Evolutionary conservation across 345 rosid genomes (phyloP), one percentile per base, ranked within the genome.

Genomic region (Diplotaxis tenuifolia): DNA sequence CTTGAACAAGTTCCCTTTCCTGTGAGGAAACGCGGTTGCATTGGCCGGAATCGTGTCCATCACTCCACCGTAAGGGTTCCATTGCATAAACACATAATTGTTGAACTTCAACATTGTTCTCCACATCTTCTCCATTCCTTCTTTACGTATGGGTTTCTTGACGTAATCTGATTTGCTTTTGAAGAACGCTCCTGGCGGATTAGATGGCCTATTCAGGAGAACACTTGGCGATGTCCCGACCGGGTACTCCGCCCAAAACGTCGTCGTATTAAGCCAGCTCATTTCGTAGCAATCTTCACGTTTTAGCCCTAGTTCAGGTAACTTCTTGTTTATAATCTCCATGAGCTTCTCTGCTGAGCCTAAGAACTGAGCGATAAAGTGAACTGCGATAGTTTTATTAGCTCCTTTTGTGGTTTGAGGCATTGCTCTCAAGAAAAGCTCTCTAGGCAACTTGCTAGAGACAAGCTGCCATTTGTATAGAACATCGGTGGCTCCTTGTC

Each of bases 31-130:
- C 1, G 88, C 85, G 0, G 80, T 81, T 1, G 55, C 80, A 0
- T 71, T 76, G 1, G 68, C 71, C 0, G 80, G 34, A 54, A 85
- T 85, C 40, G 34, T 10, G 21, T 75, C 54, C 91, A 87, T 85
- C 66, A 62, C 68, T 9, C 88, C 88, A 0, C 89, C 91, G 7
- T 78, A 87, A 6, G 88, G 87, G 74, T 76, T 85, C 80, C 75
- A 77, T 1, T 63, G 64, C 84, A 83, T 67, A 0, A 45, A 62
- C 27, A 76, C 54, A 21, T 38, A 15, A 14, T 14, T 38, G 19
- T 67, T 82, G 6, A 72, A 76, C 12, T 77, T 66, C 2, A 85
- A 40, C 52, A 81, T 55, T 38, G 70, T 75, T 32, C 70, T 59
- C 81, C 82, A 86, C 8, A 79, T 21, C 18, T 45, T 72, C 19